These are phyloP conservation scores for Scorias spongiosa DNA, from an alignment of 2,329 filamentous ascomycete genomes.

Conservation along the genomic window DNA sequence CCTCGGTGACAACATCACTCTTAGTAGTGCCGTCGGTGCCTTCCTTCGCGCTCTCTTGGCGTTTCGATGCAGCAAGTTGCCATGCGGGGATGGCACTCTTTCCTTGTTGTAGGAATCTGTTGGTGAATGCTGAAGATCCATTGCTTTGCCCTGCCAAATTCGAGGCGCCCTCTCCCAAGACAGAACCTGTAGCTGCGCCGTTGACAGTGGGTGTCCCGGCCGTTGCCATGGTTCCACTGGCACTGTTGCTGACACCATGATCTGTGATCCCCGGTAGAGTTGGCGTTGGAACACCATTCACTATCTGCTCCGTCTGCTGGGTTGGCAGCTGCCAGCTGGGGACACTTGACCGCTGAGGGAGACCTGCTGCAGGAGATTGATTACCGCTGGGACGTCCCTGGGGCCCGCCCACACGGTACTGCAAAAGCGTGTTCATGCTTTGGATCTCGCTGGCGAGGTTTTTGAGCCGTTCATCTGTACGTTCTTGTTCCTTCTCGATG, in stretches of 20 bases:
- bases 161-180: slow-evolving; percentile 7
- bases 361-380: slow-evolving; percentile 8
- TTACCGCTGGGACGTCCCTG: not conserved
- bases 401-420: slow-evolving; percentile 38
- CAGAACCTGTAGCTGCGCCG: slow-evolving; percentile 5
- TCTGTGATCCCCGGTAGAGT: slow-evolving; percentile 10
- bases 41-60: slow-evolving; percentile 31
- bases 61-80: slow-evolving; percentile 37
- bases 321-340: slow-evolving; percentile 6
- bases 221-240: not conserved
- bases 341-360: slow-evolving; percentile 9
- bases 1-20: not conserved
- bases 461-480: slow-evolving; percentile 63
- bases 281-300: slow-evolving; percentile 10
- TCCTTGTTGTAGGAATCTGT: slow-evolving; percentile 9
- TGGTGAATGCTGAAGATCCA: slow-evolving; percentile 1
- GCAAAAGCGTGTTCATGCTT: slow-evolving; percentile 79
- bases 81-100: slow-evolving; percentile 36
- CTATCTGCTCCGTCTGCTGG: slow-evolving; percentile 1
- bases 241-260: slow-evolving; percentile 2
- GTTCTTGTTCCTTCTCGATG: slow-evolving; percentile 72
- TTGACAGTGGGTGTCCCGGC: slow-evolving; percentile 7
- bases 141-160: slow-evolving; percentile 5
- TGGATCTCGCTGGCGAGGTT: slow-evolving; percentile 79
- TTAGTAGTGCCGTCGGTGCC: slow-evolving; percentile 12